Evolutionary conservation across 805 yeast species (phyloP).

Genomic region (Ogataea allantospora): DNA sequence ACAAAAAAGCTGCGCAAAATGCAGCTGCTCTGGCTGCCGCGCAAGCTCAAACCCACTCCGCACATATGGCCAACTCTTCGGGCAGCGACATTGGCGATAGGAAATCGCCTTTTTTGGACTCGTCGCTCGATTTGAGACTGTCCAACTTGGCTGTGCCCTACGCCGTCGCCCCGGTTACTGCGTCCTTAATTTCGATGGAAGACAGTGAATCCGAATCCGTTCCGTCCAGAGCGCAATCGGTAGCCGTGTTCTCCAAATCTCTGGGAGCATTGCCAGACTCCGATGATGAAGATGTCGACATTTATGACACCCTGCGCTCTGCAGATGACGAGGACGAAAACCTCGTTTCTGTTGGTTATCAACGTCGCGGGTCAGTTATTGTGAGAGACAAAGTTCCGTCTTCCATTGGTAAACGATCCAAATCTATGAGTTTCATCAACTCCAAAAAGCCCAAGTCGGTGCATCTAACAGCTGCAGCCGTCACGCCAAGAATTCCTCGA

Average conservation of each 20-base stretch:
- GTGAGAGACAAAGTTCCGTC: slow-evolving; percentile 40
- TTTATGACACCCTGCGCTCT: slow-evolving; percentile 31
- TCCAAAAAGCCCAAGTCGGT: slow-evolving; percentile 45
- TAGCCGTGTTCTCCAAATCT: slow-evolving; percentile 4
- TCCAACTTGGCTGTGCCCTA: slow-evolving; percentile 58
- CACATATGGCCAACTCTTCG: slow-evolving; percentile 16
- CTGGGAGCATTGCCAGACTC: slow-evolving; percentile 28
- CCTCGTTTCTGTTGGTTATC: slow-evolving; percentile 23
- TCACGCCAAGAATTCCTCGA: slow-evolving; percentile 77
- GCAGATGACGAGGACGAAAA: slow-evolving; percentile 41
- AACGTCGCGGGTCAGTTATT: slow-evolving; percentile 34
- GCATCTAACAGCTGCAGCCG: slow-evolving; percentile 72
- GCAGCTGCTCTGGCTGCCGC: slow-evolving; percentile 18
- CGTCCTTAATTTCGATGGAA: slow-evolving; percentile 37
- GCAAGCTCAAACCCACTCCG: slow-evolving; percentile 18
- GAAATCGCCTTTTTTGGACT: slow-evolving; percentile 31
- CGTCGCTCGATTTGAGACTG: slow-evolving; percentile 33
- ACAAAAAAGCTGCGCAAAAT: slow-evolving; percentile 16
- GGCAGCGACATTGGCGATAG: slow-evolving; percentile 17
- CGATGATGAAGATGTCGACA: slow-evolving; percentile 43
- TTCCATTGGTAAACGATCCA: slow-evolving; percentile 52
- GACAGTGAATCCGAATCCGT: slow-evolving; percentile 6
- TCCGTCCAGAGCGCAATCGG: slow-evolving; percentile 5
- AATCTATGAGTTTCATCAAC: slow-evolving; percentile 59
- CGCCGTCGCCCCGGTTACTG: slow-evolving; percentile 75